Evolutionary conservation across 2,329 filamentous ascomycete genomes (phyloP), one percentile per base, ranked within the genome.

Genomic region (Lasiodiplodia hormozganensis): DNA sequence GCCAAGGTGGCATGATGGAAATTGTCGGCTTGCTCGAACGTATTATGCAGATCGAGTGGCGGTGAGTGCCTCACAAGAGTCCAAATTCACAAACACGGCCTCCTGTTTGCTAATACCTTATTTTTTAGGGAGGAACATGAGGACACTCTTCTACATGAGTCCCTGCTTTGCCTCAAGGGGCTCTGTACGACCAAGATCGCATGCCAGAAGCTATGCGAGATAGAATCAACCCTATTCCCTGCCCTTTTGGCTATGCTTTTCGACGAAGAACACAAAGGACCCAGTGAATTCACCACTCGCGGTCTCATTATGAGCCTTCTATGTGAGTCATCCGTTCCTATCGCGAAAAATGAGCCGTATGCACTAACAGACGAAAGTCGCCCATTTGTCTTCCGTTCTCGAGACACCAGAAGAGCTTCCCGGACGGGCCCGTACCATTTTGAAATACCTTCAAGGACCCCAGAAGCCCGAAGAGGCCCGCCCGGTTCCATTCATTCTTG

Each of bases 1-100:
- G 89, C 51, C 90, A 94, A 71, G 94, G 93, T 18, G 96, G 96
- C 23, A 97, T 98, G 94, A 88, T 91, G 72, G 93, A 97, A 79
- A 92, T 98, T 71, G 91, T 97, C 43, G 89, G 88, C 49, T 83
- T 98, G 67, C 84, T 98, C 58, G 91, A 97, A 79, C 89, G 95
- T n/a, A 97, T 95, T 74, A 94, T 97, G 87, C 91, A 91, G 64
- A 90, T 99, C 40, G 96, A 98, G 79, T 99, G 96, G 95, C 93
- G 94, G 92, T 94, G 52, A 82, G 57, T 43, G 25, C 18, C 4
- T 12, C 7, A 40, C 53, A 62, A 47, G 0, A n/a, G 40, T n/a
- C 12, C n/a, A 52, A 14, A 53, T 23, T 4, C 34, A 43, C 18
- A 58, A 12, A 12, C 10, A 68, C 66, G 66, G 76, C 43, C 7